Evolutionary conservation across 2,329 filamentous ascomycete species (phyloP).

Genomic region (Coniochaeta hoffmannii): DNA sequence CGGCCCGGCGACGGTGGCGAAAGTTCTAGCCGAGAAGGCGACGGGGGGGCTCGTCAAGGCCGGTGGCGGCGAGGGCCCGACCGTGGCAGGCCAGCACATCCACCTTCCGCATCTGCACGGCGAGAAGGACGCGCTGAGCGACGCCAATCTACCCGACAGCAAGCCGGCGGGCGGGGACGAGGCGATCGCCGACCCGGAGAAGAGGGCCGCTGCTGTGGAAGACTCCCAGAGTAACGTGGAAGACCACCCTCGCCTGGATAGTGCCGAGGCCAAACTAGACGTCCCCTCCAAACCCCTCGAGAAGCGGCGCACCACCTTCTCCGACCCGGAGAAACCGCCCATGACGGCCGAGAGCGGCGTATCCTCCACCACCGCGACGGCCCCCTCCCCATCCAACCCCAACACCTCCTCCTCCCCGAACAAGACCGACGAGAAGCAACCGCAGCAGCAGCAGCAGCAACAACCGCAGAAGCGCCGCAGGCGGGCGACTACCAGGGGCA

Average conservation of each 20-base stretch:
- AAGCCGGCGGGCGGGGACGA: slow-evolving; percentile 1
- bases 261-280: background rate
- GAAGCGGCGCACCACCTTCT: slow-evolving; percentile 50
- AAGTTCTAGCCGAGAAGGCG: slow-evolving; percentile 27
- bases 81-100: slow-evolving; percentile 13
- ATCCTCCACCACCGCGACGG: slow-evolving; percentile 5
- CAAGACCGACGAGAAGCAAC: slow-evolving; percentile 15
- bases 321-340: slow-evolving; percentile 40
- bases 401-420: too few species aligned
- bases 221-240: slow-evolving; percentile 7
- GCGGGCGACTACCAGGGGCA: slow-evolving; percentile 63
- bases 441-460: slow-evolving; percentile 21
- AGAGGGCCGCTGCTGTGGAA: slow-evolving; percentile 17
- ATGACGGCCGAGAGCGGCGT: slow-evolving; percentile 5
- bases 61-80: slow-evolving; percentile 14
- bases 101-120: slow-evolving; percentile 18
- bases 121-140: slow-evolving; percentile 34
- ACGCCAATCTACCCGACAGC: slow-evolving; percentile 4
- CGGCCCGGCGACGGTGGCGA: slow-evolving; percentile 29
- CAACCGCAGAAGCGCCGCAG: slow-evolving; percentile 49
- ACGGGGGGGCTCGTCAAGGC: slow-evolving; percentile 12
- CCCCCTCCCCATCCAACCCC: slow-evolving; percentile 2
- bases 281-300: slow-evolving; percentile 13
- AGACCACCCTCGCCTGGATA: slow-evolving; percentile 1
- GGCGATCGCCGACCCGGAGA: slow-evolving; percentile 17